Percentiles rank a stretch among this genome's conserved stretches.
Evolutionary conservation across 768 basidiomycete species (phyloP).

Genomic region (Dictyophora rubrovolvata): DNA sequence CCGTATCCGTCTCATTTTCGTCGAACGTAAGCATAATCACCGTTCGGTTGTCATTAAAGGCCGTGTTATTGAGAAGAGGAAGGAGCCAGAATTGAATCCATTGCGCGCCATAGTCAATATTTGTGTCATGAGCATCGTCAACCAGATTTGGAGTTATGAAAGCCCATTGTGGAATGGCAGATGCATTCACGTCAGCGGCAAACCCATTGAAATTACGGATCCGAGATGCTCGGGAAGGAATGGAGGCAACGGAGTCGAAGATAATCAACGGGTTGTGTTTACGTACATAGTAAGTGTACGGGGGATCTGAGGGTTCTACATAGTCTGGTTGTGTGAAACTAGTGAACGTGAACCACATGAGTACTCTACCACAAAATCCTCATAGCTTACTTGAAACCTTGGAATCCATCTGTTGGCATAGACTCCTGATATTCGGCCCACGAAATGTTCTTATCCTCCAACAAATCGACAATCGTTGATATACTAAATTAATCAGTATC

Average conservation of each 20-base stretch:
- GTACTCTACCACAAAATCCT: not conserved
- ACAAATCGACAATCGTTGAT: slow-evolving; percentile 18
- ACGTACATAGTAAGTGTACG: slow-evolving; percentile 21
- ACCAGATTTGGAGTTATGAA: slow-evolving; percentile 21
- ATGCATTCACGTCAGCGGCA: slow-evolving; percentile 17
- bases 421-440: slow-evolving; percentile 19
- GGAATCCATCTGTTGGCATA: slow-evolving; percentile 8
- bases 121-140: slow-evolving; percentile 20
- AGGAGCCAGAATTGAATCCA: slow-evolving; percentile 19
- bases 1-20: slow-evolving; percentile 10
- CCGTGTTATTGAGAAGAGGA: slow-evolving; percentile 17
- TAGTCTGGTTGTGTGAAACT: slow-evolving; percentile 15
- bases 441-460: slow-evolving; percentile 19
- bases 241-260: slow-evolving; percentile 15
- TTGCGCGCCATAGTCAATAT: slow-evolving; percentile 14
- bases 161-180: slow-evolving; percentile 16
- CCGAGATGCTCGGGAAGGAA: slow-evolving; percentile 11
- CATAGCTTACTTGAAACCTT: slow-evolving; percentile 13
- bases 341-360: not conserved
- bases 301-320: slow-evolving; percentile 10
- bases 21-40: slow-evolving; percentile 21
- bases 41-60: slow-evolving; percentile 21
- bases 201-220: slow-evolving; percentile 23
- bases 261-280: slow-evolving; percentile 21
- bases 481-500: not conserved